Percentiles rank a stretch among this genome's conserved stretches.
Evolutionary conservation across 129 eudicot genomes (phyloP).

Genomic region (Rutidosis leptorrhynchoides): DNA sequence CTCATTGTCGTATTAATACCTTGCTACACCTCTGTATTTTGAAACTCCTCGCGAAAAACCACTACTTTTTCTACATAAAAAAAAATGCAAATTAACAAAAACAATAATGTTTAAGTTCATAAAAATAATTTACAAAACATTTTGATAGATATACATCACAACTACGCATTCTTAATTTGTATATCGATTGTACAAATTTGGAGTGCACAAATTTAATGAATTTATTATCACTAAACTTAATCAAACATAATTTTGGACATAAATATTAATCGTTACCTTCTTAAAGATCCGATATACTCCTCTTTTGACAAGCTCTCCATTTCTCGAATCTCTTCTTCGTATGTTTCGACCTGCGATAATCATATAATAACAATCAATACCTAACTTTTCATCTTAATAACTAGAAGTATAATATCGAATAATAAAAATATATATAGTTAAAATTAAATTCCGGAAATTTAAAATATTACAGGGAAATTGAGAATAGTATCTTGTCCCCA

Average conservation of each 20-base stretch:
- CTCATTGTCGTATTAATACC: constrained; percentile 37
- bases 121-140: too few species aligned
- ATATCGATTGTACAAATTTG: too few species aligned
- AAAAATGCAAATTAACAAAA: not conserved
- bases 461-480: constrained; percentile 61
- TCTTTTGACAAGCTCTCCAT: constrained; percentile 74
- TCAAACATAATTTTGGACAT: too few species aligned
- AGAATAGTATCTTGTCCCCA: constrained; percentile 83
- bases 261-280: constrained; percentile 63
- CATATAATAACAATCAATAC: not conserved
- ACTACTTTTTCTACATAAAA: constrained; percentile 58
- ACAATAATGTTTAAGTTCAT: too few species aligned
- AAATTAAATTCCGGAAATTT: not conserved
- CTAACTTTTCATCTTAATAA: not conserved
- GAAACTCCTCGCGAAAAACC: constrained; percentile 96
- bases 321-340: constrained; percentile 53
- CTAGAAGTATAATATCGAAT: not conserved
- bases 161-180: too few species aligned
- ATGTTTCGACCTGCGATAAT: constrained; percentile 52
- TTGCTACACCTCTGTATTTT: constrained; percentile 92
- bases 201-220: too few species aligned
- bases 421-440: not conserved
- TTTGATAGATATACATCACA: too few species aligned
- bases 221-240: too few species aligned
- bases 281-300: constrained; percentile 79